Conservation (phyloP, 441 rosid genomes). For the Kokia cookei region DNA sequence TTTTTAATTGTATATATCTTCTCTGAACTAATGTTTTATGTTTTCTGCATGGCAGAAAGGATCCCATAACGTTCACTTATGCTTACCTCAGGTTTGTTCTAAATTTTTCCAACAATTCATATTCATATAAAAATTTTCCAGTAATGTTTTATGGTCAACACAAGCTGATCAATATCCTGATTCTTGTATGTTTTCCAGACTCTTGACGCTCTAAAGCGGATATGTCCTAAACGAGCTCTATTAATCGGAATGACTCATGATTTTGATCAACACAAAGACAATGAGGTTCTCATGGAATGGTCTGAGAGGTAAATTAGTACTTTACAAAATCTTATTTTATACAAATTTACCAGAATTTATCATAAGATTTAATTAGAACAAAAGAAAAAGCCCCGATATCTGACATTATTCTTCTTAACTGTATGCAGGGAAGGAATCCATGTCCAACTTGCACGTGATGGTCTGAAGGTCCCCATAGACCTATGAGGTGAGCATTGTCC, state of each 20-base stretch:
- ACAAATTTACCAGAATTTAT: not conserved
- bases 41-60: constrained; percentile 42
- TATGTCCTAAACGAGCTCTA: constrained; percentile 77
- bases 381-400: not conserved
- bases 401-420: constrained; percentile 4
- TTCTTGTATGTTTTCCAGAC: constrained; percentile 31
- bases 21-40: not conserved
- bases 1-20: not conserved
- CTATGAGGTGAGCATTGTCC: constrained; percentile 34
- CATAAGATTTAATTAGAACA: not conserved
- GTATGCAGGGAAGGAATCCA: constrained; percentile 78
- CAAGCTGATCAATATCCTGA: not conserved
- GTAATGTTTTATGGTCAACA: not conserved
- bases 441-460: constrained; percentile 85
- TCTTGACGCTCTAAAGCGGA: constrained; percentile 72
- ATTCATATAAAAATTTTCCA: too few relatives aligned
- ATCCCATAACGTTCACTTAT: constrained; percentile 67
- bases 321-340: not conserved
- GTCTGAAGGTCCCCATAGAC: constrained; percentile 71
- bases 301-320: constrained; percentile 47
- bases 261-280: constrained; percentile 81
- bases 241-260: constrained; percentile 87
- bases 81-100: constrained; percentile 71
- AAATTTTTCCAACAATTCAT: not conserved
- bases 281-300: constrained; percentile 72